A percentile compares a stretch with the other conserved stretches of the same genome.
Evolutionary conservation across 805 yeast species (phyloP).

Genomic region (Candida gorgasii): DNA sequence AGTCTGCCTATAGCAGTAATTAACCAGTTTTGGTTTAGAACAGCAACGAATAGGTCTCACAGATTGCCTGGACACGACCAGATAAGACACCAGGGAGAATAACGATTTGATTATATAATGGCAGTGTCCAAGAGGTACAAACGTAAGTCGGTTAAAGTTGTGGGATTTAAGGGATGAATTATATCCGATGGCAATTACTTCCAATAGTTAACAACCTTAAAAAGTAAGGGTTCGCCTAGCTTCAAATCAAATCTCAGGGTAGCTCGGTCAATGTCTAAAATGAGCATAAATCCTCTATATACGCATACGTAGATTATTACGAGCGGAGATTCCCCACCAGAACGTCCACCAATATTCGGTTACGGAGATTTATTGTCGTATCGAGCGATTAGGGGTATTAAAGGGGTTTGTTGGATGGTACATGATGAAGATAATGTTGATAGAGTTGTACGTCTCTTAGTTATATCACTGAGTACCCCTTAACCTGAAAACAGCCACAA

Average conservation of each 20-base stretch:
- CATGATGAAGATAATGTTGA: too few species aligned
- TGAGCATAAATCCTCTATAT: background rate
- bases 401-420: too few species aligned
- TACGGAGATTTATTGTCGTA: too few species aligned
- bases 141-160: background rate
- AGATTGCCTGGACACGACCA: background rate
- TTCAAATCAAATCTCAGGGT: background rate
- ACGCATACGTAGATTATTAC: too few species aligned
- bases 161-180: background rate
- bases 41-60: constrained; percentile 1
- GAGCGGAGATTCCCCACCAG: too few species aligned
- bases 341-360: too few species aligned
- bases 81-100: background rate
- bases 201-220: too few species aligned
- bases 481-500: background rate
- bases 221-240: too few species aligned
- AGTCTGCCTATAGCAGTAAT: constrained; percentile 1
- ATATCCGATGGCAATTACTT: too few species aligned
- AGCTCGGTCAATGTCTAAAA: background rate
- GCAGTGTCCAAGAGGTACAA: background rate
- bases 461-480: too few species aligned
- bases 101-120: background rate
- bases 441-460: too few species aligned
- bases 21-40: background rate
- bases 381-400: too few species aligned